Evolutionary conservation across 768 basidiomycete species (phyloP).

Genomic region (Leccinum barrowsii): DNA sequence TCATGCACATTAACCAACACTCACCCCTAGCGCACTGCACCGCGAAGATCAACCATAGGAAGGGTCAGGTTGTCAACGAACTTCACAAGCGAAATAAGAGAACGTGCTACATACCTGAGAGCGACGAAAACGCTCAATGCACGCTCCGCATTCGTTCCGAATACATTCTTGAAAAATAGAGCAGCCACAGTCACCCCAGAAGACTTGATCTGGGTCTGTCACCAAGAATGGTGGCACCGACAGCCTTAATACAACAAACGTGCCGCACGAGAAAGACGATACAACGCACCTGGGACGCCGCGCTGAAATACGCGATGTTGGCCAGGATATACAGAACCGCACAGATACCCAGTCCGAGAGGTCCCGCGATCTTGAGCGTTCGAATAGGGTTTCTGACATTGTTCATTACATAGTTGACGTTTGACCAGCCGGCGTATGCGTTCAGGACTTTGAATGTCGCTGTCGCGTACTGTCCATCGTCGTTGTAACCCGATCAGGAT

Average conservation of each 20-base stretch:
- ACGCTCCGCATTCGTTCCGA: slow-evolving; percentile 48
- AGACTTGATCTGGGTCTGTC: slow-evolving; percentile 42
- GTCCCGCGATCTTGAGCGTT: slow-evolving; percentile 60
- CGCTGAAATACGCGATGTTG: slow-evolving; percentile 56
- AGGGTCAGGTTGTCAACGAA: neutral
- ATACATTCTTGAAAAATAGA: slow-evolving; percentile 58
- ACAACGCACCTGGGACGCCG: slow-evolving; percentile 19
- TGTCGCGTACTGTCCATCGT: slow-evolving; percentile 46
- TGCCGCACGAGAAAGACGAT: neutral
- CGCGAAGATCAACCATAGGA: neutral
- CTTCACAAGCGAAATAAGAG: neutral
- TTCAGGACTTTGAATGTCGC: slow-evolving; percentile 58
- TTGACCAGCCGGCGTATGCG: slow-evolving; percentile 50
- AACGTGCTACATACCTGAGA: slow-evolving; percentile 38
- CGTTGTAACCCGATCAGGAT: neutral
- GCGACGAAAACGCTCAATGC: slow-evolving; percentile 58
- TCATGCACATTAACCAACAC: neutral
- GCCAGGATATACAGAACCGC: slow-evolving; percentile 51
- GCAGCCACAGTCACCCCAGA: slow-evolving; percentile 56
- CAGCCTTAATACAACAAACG: neutral
- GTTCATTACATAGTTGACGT: slow-evolving; percentile 43
- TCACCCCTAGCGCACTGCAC: slow-evolving; percentile 35
- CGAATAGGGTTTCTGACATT: slow-evolving; percentile 57
- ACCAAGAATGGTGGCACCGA: neutral
- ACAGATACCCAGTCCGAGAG: slow-evolving; percentile 54